Evolutionary conservation across 1,139 yeast genomes (phyloP).

Genomic region (Petasospora rhodanensis): DNA sequence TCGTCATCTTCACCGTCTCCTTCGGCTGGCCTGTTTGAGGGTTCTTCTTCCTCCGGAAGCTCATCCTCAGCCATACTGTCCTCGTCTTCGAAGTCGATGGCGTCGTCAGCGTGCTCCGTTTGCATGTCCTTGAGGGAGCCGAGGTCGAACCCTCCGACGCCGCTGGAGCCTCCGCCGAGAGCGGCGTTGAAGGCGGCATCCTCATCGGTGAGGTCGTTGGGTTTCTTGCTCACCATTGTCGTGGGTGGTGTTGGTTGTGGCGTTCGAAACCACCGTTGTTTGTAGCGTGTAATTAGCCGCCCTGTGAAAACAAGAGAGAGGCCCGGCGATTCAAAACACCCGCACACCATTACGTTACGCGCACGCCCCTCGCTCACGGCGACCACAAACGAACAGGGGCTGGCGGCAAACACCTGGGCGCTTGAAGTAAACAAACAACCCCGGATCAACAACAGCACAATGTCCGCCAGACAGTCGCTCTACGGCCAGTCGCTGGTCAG

Average conservation of each 20-base stretch:
- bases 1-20: conserved; percentile 28
- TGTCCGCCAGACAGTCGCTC: conserved; percentile 30
- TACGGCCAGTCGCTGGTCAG: conserved; percentile 34
- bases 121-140: conserved; percentile 27
- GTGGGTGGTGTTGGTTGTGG: neutral
- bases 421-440: neutral
- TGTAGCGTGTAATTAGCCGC: too few species aligned
- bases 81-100: conserved; percentile 92
- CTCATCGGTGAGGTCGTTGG: conserved; percentile 29
- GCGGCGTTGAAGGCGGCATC: conserved; percentile 35
- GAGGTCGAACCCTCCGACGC: conserved; percentile 32
- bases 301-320: too few species aligned
- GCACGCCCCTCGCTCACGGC: too few species aligned
- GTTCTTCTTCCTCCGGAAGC: conserved; percentile 39
- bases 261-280: too few species aligned
- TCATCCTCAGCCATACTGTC: conserved; percentile 93
- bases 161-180: conserved; percentile 32
- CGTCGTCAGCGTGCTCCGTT: conserved; percentile 79
- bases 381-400: too few species aligned
- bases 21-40: conserved; percentile 12
- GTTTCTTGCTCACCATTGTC: conserved; percentile 8
- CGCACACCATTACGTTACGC: conserved; percentile 1
- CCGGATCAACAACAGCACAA: conserved; percentile 3
- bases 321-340: conserved; percentile 1
- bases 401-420: too few species aligned